Evolutionary conservation across 2,329 filamentous ascomycete genomes (phyloP).

Genomic region (Colletotrichum chlorophyti): DNA sequence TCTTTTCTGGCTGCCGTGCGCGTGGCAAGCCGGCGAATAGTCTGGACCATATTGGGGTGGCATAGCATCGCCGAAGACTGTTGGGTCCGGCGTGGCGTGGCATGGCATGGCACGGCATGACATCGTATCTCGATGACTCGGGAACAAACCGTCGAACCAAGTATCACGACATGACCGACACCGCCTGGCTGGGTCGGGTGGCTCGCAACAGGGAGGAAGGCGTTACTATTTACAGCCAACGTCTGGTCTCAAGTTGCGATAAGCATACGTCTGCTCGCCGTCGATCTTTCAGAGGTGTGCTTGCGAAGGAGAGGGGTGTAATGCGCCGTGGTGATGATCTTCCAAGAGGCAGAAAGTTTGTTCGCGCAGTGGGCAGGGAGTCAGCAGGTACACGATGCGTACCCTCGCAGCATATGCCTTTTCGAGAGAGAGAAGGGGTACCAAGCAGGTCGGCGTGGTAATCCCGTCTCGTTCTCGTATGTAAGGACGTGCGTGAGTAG

Average conservation of each 20-base stretch:
- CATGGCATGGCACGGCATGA: constrained; percentile 2
- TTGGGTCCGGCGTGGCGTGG: not conserved
- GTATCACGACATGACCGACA: constrained; percentile 16
- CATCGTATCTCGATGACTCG: constrained; percentile 19
- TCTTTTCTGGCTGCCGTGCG: not conserved
- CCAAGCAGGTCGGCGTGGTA: constrained; percentile 8
- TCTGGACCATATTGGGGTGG: constrained; percentile 8
- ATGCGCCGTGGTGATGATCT: not conserved
- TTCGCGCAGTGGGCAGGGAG: not conserved
- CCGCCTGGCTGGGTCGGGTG: constrained; percentile 20
- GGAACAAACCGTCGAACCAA: constrained; percentile 7
- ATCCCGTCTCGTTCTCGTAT: not conserved
- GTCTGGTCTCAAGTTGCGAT: constrained; percentile 21
- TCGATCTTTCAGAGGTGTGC: constrained; percentile 18
- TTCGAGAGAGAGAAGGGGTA: constrained; percentile 13
- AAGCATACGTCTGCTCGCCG: constrained; percentile 25
- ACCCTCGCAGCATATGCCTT: constrained; percentile 18
- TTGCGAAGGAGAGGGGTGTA: constrained; percentile 5
- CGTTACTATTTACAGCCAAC: constrained; percentile 26
- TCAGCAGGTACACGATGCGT: constrained; percentile 9
- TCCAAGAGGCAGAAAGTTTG: not conserved
- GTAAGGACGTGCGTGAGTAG: not conserved
- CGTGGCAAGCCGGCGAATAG: constrained; percentile 6
- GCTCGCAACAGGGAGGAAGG: constrained; percentile 20
- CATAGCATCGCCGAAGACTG: not conserved